Base-by-base conservation (phyloP, 805 yeast species). In the Wickerhamiella sergipiensis region DNA sequence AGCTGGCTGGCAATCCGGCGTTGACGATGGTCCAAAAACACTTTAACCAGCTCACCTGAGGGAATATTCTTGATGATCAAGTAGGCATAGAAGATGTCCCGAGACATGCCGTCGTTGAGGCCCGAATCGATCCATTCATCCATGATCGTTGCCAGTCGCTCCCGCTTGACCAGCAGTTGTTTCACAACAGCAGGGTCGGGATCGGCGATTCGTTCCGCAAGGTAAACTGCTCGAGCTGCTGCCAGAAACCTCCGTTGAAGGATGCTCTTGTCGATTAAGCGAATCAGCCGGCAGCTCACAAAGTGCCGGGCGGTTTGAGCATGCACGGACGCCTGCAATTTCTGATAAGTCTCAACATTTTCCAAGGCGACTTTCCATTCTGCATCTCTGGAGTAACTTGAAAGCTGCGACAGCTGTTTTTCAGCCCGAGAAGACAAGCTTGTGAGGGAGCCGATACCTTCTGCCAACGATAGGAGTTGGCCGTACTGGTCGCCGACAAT, bases 71-170 rank as follows among this genome's bases (percentile, higher is more conserved):
- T 40, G 18, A 44, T 21, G 9, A 62, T 53, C 50, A 61, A 50
- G 29, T 53, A 55, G 9, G 65, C 60, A 18, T 53, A 17, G 43
- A 56, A 57, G 18, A 56, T 42, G 10, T 55, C 54, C 21, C 55
- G 55, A 6, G 59, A 43, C 21, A 53, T 42, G n/a, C 45, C 40
- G 12, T 51, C 55, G 17, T 29, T 43, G 2, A 42, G 39, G 23
- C 55, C 56, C 6, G n/a, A 13, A 1, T 22, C 42, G 6, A 49
- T 44, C 55, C 54, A 51, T 2, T 23, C 23, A 5, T 48, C 38
- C 7, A 54, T 50, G 33, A 19, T n/a, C 2, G n/a, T 13, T 10
- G 45, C 17, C 21, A 55, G 55, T 13, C 48, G 31, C 22, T 7
- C 29, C 1, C 39, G 24, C 21, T 46, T 46, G 22, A 9, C 38